phyloP scores from a whole-genome alignment of 345 rosid species.

The Cochlearia excelsa region DNA sequence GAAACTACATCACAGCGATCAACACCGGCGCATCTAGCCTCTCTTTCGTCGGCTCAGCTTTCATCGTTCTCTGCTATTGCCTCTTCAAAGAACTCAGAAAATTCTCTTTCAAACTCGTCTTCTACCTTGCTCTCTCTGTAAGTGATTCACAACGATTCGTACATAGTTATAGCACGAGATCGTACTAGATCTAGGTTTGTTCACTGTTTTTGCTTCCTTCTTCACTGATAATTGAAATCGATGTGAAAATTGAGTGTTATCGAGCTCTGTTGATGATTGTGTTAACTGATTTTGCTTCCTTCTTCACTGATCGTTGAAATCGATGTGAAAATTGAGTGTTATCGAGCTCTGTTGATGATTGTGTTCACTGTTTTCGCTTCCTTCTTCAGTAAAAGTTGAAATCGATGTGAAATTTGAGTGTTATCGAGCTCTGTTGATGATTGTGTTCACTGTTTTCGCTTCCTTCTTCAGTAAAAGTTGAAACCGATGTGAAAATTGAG shows the following conservation, averaged over 20 bases:
- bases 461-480: background rate
- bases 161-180: background rate
- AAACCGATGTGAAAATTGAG: background rate
- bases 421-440: too few relatives aligned
- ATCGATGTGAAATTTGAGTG: too few relatives aligned
- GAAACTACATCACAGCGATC: slow-evolving; percentile 54
- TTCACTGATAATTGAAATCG: background rate
- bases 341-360: slow-evolving; percentile 15
- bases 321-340: background rate
- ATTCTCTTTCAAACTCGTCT: slow-evolving; percentile 97
- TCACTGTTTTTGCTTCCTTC: slow-evolving; percentile 1
- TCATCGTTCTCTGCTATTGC: slow-evolving; percentile 83
- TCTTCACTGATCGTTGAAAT: too few relatives aligned
- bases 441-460: slow-evolving; percentile 7
- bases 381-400: too few relatives aligned
- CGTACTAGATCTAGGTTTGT: slow-evolving; percentile 17
- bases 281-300: too few relatives aligned
- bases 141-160: slow-evolving; percentile 2
- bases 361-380: too few relatives aligned
- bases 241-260: background rate
- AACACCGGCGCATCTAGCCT: slow-evolving; percentile 76
- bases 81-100: slow-evolving; percentile 94
- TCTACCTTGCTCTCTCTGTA: slow-evolving; percentile 92
- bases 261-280: too few relatives aligned
- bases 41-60: slow-evolving; percentile 79